Evolutionary conservation across 257 asterid species (phyloP).

Genomic region (Oldenlandia corymbosa): DNA sequence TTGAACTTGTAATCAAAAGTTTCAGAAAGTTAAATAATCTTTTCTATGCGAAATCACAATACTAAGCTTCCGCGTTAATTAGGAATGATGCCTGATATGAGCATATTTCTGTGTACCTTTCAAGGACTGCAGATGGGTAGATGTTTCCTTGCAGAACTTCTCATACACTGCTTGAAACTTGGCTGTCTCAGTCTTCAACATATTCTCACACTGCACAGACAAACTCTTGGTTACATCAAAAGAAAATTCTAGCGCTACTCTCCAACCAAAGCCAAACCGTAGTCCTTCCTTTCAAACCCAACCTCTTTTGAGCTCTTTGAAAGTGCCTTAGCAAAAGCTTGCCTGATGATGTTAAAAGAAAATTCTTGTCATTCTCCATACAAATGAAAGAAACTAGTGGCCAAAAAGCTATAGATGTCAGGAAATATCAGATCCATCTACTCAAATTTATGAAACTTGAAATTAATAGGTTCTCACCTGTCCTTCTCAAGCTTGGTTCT

Average conservation of each 20-base stretch:
- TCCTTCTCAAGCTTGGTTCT: constrained; percentile 80
- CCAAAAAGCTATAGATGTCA: too few species aligned
- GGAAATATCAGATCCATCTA: not conserved
- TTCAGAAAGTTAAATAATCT: not conserved
- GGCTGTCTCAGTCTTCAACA: constrained; percentile 62
- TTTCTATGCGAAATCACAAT: not conserved
- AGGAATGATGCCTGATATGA: not conserved
- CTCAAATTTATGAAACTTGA: not conserved
- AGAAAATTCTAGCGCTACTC: constrained; percentile 17
- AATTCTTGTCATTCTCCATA: not conserved
- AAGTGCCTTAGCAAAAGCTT: constrained; percentile 68
- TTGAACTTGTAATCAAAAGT: not conserved
- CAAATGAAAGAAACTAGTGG: constrained; percentile 1
- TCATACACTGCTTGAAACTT: constrained; percentile 62
- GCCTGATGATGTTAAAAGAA: constrained; percentile 44
- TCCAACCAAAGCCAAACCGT: constrained; percentile 15
- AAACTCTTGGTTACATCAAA: constrained; percentile 16
- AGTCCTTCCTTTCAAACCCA: constrained; percentile 15
- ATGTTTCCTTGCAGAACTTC: constrained; percentile 69
- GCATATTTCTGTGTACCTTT: constrained; percentile 36
- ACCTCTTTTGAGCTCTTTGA: constrained; percentile 95
- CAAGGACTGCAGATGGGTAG: constrained; percentile 60
- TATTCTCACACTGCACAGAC: constrained; percentile 69
- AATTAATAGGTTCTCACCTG: constrained; percentile 44
- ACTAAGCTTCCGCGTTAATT: not conserved